These are phyloP conservation scores for Ascoidea asiatica DNA, from an alignment of 805 yeast species.

Conservation along the genomic window DNA sequence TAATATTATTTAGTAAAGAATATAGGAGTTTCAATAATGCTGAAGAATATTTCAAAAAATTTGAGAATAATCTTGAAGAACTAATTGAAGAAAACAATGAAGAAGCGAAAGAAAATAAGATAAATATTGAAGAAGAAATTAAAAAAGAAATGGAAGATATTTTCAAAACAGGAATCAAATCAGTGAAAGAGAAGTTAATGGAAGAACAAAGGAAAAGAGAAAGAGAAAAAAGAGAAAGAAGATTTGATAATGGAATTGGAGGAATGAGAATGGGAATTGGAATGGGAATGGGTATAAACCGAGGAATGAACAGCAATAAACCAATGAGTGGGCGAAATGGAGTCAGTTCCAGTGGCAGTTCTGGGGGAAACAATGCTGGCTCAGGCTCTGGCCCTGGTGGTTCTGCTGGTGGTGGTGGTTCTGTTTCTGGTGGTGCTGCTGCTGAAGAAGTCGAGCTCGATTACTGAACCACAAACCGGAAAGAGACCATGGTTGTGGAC, in stretches of 20 bases:
- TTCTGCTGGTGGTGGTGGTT: too few relatives aligned
- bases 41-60: not conserved
- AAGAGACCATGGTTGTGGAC: too few relatives aligned
- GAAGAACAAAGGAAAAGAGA: slow-evolving; percentile 8
- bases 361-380: too few relatives aligned
- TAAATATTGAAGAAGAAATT: slow-evolving; percentile 12
- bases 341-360: too few relatives aligned
- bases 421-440: too few relatives aligned
- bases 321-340: too few relatives aligned
- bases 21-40: not conserved
- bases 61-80: not conserved
- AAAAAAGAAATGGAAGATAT: slow-evolving; percentile 8
- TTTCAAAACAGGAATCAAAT: slow-evolving; percentile 7
- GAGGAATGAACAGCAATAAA: too few relatives aligned
- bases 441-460: too few relatives aligned
- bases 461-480: too few relatives aligned
- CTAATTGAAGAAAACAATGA: slow-evolving; percentile 18
- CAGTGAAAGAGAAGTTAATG: slow-evolving; percentile 11
- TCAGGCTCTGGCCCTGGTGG: too few relatives aligned
- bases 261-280: slow-evolving; percentile 16
- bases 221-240: slow-evolving; percentile 15
- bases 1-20: slow-evolving; percentile 12
- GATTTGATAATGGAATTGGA: slow-evolving; percentile 18
- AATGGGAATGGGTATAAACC: too few relatives aligned
- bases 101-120: slow-evolving; percentile 15